Percentiles rank a stretch among this genome's conserved stretches.
These are phyloP conservation scores for Penicillium hesseltinei DNA, from an alignment of 2,329 filamentous ascomycete species.

Conservation along the genomic window DNA sequence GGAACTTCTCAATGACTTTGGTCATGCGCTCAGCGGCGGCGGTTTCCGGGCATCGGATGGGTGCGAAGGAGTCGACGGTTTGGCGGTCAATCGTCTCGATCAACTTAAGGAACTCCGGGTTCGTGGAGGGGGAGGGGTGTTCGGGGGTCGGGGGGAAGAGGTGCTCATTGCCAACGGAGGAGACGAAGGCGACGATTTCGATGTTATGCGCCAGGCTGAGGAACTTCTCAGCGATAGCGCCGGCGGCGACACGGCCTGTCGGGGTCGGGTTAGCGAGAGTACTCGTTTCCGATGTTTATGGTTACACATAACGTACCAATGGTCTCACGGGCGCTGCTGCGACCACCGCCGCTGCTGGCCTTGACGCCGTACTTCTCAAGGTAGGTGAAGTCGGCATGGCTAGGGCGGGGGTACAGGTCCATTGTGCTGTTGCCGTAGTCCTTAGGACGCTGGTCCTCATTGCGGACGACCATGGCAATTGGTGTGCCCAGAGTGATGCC, in stretches of 20 bases:
- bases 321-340: conserved; percentile 90
- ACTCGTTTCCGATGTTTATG: not conserved
- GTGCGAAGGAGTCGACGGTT: conserved; percentile 78
- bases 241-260: conserved; percentile 76
- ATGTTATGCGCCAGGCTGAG: conserved; percentile 75
- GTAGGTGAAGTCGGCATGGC: conserved; percentile 96
- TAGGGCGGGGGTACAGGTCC: conserved; percentile 85
- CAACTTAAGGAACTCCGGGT: conserved; percentile 75
- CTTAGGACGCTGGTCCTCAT: conserved; percentile 87
- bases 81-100: conserved; percentile 69
- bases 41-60: conserved; percentile 78
- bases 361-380: conserved; percentile 96
- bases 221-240: conserved; percentile 92
- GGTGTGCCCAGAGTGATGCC: conserved; percentile 88
- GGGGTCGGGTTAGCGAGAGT: not conserved
- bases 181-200: conserved; percentile 88
- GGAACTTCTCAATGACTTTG: conserved; percentile 71
- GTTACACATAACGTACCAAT: conserved; percentile 58
- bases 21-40: conserved; percentile 70
- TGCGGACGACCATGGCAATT: conserved; percentile 81
- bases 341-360: conserved; percentile 83
- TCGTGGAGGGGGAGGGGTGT: conserved; percentile 67
- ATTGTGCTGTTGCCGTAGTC: conserved; percentile 91
- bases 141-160: conserved; percentile 70
- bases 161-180: conserved; percentile 76